Percentiles rank a stretch among this genome's conserved stretches.
phyloP scores from a whole-genome alignment of 768 basidiomycete genomes.

The Crassisporium funariophilum region DNA sequence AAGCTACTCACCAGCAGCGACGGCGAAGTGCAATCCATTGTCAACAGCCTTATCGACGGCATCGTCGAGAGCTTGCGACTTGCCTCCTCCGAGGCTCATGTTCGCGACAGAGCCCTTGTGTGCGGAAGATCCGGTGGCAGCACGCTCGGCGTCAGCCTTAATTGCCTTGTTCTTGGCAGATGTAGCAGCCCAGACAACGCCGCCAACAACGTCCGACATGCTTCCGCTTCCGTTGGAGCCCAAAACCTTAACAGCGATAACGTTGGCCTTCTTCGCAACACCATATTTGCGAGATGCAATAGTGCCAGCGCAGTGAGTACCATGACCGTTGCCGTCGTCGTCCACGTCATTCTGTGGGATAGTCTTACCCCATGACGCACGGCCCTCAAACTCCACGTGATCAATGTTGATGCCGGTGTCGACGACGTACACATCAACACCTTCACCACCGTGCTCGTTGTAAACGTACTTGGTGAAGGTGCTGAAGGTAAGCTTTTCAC shows the following conservation, averaged over 20 bases:
- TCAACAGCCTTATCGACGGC: constrained; percentile 86
- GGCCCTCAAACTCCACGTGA: constrained; percentile 87
- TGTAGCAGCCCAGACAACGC: constrained; percentile 78
- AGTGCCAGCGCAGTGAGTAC: constrained; percentile 93
- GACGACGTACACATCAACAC: constrained; percentile 89
- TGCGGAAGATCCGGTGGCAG: constrained; percentile 70
- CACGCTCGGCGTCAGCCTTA: constrained; percentile 66
- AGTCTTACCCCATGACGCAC: constrained; percentile 93
- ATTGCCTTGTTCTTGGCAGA: constrained; percentile 53
- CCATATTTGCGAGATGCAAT: constrained; percentile 94
- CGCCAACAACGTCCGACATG: constrained; percentile 92
- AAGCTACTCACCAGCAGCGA: constrained; percentile 87
- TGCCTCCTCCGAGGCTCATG: constrained; percentile 98
- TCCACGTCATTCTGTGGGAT: constrained; percentile 83
- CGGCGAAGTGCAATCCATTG: constrained; percentile 90
- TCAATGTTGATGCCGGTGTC: constrained; percentile 89
- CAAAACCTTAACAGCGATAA: constrained; percentile 91
- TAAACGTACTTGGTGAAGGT: constrained; percentile 88
- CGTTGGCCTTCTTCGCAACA: constrained; percentile 91
- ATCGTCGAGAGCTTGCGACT: constrained; percentile 80
- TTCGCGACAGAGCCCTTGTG: constrained; percentile 97
- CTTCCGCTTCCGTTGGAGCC: constrained; percentile 93
- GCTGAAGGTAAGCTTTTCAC: constrained; percentile 67
- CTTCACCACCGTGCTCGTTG: constrained; percentile 74
- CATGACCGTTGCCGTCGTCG: constrained; percentile 94